These are phyloP conservation scores for Colletotrichum melonis DNA, from an alignment of 2,329 filamentous ascomycete species.

Conservation along the genomic window DNA sequence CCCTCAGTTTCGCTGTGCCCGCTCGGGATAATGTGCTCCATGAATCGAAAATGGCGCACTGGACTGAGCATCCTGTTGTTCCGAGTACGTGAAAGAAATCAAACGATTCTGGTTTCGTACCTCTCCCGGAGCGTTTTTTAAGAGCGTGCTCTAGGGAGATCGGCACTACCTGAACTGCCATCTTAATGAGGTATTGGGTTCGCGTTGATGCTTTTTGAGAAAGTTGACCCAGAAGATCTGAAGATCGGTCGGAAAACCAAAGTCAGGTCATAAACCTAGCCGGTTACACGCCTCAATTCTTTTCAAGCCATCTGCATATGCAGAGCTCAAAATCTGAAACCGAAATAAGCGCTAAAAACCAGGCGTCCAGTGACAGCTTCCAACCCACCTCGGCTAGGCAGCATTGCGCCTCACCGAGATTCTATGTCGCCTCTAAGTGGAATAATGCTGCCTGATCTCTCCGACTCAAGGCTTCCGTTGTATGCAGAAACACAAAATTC, in stretches of 20 bases:
- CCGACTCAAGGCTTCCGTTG: conserved; percentile 36
- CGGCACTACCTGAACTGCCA: neutral
- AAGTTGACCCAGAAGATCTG: neutral
- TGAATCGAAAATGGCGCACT: neutral
- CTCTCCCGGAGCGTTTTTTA: too few species aligned
- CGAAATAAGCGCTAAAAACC: neutral
- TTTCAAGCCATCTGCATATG: neutral
- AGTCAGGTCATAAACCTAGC: too few species aligned
- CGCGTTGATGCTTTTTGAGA: neutral
- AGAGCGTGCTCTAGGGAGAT: neutral
- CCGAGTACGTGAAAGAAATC: conserved; percentile 9
- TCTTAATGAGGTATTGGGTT: too few species aligned
- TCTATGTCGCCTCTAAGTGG: neutral
- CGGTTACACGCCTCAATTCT: too few species aligned
- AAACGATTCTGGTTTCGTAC: neutral
- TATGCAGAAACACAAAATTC: conserved; percentile 38
- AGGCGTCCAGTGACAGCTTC: neutral
- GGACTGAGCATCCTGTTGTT: neutral
- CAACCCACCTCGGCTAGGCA: neutral
- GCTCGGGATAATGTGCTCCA: neutral
- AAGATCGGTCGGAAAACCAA: too few species aligned
- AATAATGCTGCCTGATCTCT: neutral
- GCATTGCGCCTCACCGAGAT: neutral
- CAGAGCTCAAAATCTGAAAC: neutral
- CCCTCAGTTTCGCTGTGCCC: neutral